Evolutionary conservation across 441 rosid species (phyloP), one percentile per base, ranked within the genome.

Genomic region (California macrophylla): DNA sequence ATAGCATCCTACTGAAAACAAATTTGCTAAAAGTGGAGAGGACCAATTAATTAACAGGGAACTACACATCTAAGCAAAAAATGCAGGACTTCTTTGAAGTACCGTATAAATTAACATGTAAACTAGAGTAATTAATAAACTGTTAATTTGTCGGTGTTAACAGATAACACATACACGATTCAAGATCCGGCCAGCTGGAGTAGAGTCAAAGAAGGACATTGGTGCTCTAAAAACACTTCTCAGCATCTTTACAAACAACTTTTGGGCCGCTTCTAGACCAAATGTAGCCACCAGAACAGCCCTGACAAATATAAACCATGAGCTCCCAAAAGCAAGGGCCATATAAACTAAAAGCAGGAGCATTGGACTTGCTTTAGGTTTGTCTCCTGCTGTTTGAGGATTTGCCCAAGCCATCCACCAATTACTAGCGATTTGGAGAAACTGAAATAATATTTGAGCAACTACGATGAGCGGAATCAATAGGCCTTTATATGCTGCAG

Each of bases 381-480:
- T 77, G 69, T 86, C 99, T 66, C 97, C 99, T 88, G 85, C 96
- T 21, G 94, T 89, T 78, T 92, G 99, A 70, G 99, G 99, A 82
- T 92, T 95, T 56, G 98, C 98, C 99, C 99, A 95, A 67, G 99
- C 99, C 99, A 94, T 95, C 99, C 99, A 95, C 99, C 99, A 95
- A 79, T 85, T 95, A 80, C 99, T 89, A 78, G 97, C 93, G 72
- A 95, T 95, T 85, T 95, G 99, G 71, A 95, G 99, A 82, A 95
- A 92, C 56, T 95, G 99, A 79, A 95, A 95, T 74, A 88, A 74
- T 66, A 84, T 80, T 80, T 95, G 99, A 58, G 99, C 97, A 36
- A 95, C 74, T 75, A 95, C 86, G 66, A 95, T 95, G 38, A 87
- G 89, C 1, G 99, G 98, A 80, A 95, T 90, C 74, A 95, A 76